Percentiles rank a stretch among this genome's conserved stretches.
Evolutionary conservation across 768 basidiomycete species (phyloP).

Genomic region (Pleurotus salmoneostramineus): DNA sequence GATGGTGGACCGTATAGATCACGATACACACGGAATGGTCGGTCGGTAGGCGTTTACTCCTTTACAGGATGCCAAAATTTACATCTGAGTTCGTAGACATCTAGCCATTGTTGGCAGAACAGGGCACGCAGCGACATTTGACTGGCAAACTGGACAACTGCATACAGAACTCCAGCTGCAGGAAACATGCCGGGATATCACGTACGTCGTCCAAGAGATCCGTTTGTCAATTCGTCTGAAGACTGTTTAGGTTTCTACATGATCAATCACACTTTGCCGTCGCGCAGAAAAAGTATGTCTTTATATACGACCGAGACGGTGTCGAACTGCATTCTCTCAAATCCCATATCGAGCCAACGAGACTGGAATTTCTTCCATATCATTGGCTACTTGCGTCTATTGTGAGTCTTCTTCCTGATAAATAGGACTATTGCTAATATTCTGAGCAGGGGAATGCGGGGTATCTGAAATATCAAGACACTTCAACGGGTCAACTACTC

Average conservation of each 20-base stretch:
- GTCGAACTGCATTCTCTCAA: conserved; percentile 88
- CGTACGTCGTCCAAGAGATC: conserved; percentile 42
- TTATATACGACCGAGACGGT: conserved; percentile 92
- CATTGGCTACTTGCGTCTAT: conserved; percentile 90
- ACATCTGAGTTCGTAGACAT: conserved; percentile 44
- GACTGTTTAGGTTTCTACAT: conserved; percentile 69
- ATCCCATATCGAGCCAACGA: conserved; percentile 83
- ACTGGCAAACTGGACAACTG: conserved; percentile 84
- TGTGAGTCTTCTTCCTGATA: conserved; percentile 36
- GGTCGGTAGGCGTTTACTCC: conserved; percentile 41
- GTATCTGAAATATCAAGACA: conserved; percentile 95
- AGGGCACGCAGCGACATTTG: conserved; percentile 91
- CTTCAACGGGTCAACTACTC: conserved; percentile 85
- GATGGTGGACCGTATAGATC: conserved; percentile 84
- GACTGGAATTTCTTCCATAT: conserved; percentile 90
- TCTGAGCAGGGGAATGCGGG: conserved; percentile 73
- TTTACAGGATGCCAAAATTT: not conserved
- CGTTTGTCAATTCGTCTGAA: not conserved
- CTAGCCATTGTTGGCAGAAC: conserved; percentile 78
- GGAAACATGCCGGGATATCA: conserved; percentile 91
- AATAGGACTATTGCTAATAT: not conserved
- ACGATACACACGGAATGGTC: conserved; percentile 88
- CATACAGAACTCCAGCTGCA: conserved; percentile 86
- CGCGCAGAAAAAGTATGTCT: conserved; percentile 94
- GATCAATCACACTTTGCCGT: conserved; percentile 93